Evolutionary conservation across 78 protist species (phyloP).

Genomic region (Dictyostelium capitatum): DNA sequence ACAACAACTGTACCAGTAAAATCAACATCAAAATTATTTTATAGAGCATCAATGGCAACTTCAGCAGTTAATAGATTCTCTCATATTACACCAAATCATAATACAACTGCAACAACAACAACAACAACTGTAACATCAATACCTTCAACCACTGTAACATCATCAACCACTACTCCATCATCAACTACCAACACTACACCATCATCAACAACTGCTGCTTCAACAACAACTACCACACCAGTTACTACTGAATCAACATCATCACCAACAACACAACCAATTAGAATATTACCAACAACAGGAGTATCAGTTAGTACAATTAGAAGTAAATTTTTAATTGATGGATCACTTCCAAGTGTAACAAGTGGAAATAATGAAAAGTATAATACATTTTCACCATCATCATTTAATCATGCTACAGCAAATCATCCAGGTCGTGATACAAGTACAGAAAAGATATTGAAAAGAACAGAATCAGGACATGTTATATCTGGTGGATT

Average conservation of each 20-base stretch:
- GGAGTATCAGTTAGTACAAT: conserved; percentile 29
- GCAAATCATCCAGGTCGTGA: background rate
- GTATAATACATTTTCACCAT: conserved; percentile 19
- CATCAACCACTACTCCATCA: background rate
- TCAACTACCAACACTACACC: conserved; percentile 2
- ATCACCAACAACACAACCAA: background rate
- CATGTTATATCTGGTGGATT: conserved; percentile 12
- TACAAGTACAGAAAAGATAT: background rate
- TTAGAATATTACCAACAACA: conserved; percentile 17
- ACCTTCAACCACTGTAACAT: background rate
- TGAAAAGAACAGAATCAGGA: conserved; percentile 58
- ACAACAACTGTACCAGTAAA: background rate
- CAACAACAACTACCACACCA: background rate
- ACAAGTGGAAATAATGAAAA: background rate
- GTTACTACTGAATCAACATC: background rate
- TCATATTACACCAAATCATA: conserved; percentile 25
- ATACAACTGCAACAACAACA: background rate
- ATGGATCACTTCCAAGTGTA: background rate
- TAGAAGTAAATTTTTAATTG: conserved; percentile 4
- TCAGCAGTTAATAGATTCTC: conserved; percentile 34
- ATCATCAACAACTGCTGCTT: background rate
- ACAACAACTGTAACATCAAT: background rate
- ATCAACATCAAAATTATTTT: background rate
- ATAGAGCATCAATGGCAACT: conserved; percentile 11
- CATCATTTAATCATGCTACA: background rate